Evolutionary conservation across 805 yeast genomes (phyloP), one percentile per base, ranked within the genome.

Genomic region (Yarrowia sp.): DNA sequence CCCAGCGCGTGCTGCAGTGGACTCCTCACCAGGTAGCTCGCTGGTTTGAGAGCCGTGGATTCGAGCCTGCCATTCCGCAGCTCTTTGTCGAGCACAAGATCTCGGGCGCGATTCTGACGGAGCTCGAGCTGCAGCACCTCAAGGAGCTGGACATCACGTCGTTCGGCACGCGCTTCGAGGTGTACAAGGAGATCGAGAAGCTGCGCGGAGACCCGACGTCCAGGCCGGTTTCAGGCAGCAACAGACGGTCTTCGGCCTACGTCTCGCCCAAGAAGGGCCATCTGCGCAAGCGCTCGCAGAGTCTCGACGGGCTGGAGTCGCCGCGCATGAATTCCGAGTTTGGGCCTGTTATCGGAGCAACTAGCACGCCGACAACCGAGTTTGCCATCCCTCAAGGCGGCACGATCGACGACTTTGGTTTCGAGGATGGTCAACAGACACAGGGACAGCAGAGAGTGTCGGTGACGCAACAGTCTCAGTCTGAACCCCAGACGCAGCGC

Each of bases 131-230:
- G 65, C 81, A 90, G 1, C 88, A 88, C 69, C 79, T 94, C 69
- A 94, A 93, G 72, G 99, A 94, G 73, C 77, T 94, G 63, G 99
- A 92, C 62, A 93, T 94, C 59, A 80, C 84, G 53, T 88, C 96
- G 4, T 94, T 94, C 76, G 99, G 99, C 25, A 92, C 97, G 0
- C 81, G 99, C 66, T 94, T 91, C 74, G 97, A 92, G 72, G 83
- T 94, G 49, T 86, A 84, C 73, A 91, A 90, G 70, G 96, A 90
- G 71, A 93, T 94, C 68, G 96, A 90, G 71, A 81, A 84, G 35
- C 69, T 71, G 13, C 79, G 61, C 2, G 41, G 53, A 24, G 39
- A 53, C 9, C 32, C 32, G 19, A 22, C 18, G 24, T 59, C 62
- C 60, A 5, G 24, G 25, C 8, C 25, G 27, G 6, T 24, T 24